These are phyloP conservation scores for Epichloe scottii DNA, from an alignment of 2,329 filamentous ascomycete genomes.

Conservation along the genomic window DNA sequence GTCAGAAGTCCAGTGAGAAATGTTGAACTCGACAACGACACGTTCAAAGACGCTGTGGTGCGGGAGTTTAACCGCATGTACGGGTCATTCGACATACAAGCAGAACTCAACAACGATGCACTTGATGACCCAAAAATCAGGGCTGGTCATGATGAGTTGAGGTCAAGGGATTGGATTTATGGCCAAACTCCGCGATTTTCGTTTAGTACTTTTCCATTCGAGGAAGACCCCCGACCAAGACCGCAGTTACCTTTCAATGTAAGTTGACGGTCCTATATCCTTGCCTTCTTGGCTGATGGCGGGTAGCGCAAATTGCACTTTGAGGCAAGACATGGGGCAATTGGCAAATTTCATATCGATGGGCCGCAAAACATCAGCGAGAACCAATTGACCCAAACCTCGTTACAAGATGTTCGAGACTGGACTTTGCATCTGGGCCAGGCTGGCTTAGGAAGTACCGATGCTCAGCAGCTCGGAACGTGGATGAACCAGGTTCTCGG, in stretches of 20 bases:
- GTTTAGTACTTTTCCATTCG: slow-evolving; percentile 48
- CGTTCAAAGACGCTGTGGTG: slow-evolving; percentile 44
- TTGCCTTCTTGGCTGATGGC: neutral
- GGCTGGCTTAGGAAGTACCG: slow-evolving; percentile 13
- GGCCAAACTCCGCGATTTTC: slow-evolving; percentile 77
- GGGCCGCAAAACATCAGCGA: slow-evolving; percentile 4
- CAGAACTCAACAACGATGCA: slow-evolving; percentile 35
- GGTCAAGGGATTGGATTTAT: slow-evolving; percentile 65
- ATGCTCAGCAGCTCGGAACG: slow-evolving; percentile 14
- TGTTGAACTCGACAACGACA: slow-evolving; percentile 41
- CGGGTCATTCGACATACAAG: slow-evolving; percentile 24
- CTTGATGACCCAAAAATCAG: slow-evolving; percentile 36
- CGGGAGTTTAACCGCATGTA: slow-evolving; percentile 59
- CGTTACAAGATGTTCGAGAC: slow-evolving; percentile 13
- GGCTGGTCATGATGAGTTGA: slow-evolving; percentile 19
- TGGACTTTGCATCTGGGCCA: slow-evolving; percentile 14
- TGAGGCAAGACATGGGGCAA: slow-evolving; percentile 24
- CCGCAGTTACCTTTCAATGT: slow-evolving; percentile 37
- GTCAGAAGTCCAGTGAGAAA: slow-evolving; percentile 78
- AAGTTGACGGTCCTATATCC: slow-evolving; percentile 8
- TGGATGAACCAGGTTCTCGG: slow-evolving; percentile 22
- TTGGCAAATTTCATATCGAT: slow-evolving; percentile 21
- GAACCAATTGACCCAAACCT: neutral
- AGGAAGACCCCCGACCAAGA: slow-evolving; percentile 44
- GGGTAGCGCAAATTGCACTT: slow-evolving; percentile 21